Conservation (phyloP, 1,284 basidiomycete species). For the Boletus subluridellus region DNA sequence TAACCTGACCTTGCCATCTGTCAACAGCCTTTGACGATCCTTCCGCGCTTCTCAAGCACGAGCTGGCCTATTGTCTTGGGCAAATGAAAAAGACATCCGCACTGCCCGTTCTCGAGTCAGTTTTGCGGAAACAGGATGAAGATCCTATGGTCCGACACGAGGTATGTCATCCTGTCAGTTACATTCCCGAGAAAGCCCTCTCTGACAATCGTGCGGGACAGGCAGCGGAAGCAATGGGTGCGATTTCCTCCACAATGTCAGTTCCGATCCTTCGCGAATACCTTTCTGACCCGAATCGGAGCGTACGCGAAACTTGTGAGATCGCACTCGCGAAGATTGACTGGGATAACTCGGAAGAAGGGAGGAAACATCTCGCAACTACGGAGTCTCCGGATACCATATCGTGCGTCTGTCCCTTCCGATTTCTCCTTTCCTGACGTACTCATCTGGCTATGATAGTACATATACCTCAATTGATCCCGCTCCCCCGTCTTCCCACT, state of each 20-base stretch:
- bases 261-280: conserved; percentile 74
- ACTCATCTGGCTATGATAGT: conserved; percentile 19
- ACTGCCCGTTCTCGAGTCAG: conserved; percentile 74
- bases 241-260: conserved; percentile 72
- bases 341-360: conserved; percentile 84
- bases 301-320: conserved; percentile 95
- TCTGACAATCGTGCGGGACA: conserved; percentile 33
- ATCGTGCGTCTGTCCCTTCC: conserved; percentile 35
- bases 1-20: conserved; percentile 1
- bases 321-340: conserved; percentile 95
- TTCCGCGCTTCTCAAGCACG: conserved; percentile 93
- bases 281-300: conserved; percentile 69
- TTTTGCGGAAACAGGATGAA: conserved; percentile 68
- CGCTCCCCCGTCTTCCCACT: conserved; percentile 73
- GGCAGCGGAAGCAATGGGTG: conserved; percentile 98
- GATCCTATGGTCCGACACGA: conserved; percentile 99
- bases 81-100: conserved; percentile 81
- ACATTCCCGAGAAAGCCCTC: neutral
- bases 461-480: conserved; percentile 92
- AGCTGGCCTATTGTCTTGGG: conserved; percentile 95
- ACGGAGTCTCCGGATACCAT: conserved; percentile 35
- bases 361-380: conserved; percentile 41
- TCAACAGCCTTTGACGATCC: conserved; percentile 76
- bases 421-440: conserved; percentile 12
- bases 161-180: conserved; percentile 42